phyloP scores from a whole-genome alignment of 306 rosid species.

The Cucurbita moschata region DNA sequence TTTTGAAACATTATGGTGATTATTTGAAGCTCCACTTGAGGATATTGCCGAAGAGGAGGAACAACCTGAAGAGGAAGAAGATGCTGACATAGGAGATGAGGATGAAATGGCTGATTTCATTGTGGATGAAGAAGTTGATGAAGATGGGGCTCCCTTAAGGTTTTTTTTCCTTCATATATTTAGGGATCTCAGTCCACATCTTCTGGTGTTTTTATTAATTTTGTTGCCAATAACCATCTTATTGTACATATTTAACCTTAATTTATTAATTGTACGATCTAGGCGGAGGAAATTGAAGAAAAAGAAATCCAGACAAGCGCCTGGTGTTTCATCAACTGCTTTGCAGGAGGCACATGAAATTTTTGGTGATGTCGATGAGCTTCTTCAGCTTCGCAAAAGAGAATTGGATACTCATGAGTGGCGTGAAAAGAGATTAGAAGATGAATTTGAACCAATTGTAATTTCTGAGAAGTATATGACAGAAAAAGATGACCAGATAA shows the following conservation, averaged over 20 bases:
- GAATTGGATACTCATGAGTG: slow-evolving; percentile 41
- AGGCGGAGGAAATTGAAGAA: slow-evolving; percentile 52
- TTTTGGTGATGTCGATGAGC: slow-evolving; percentile 89
- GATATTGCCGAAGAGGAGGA: slow-evolving; percentile 94
- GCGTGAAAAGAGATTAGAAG: slow-evolving; percentile 71
- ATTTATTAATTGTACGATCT: not conserved
- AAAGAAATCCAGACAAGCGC: slow-evolving; percentile 53
- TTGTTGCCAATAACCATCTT: not conserved
- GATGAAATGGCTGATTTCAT: slow-evolving; percentile 99
- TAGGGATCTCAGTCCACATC: not conserved
- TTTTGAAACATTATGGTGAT: not conserved
- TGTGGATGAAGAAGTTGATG: slow-evolving; percentile 85
- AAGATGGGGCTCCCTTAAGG: slow-evolving; percentile 70
- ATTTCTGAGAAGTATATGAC: slow-evolving; percentile 90
- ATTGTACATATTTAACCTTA: not conserved
- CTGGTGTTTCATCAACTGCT: slow-evolving; percentile 78
- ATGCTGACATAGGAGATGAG: slow-evolving; percentile 82
- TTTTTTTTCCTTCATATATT: slow-evolving; percentile 9
- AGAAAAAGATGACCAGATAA: slow-evolving; percentile 65
- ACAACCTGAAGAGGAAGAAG: slow-evolving; percentile 80
- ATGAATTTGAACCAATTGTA: slow-evolving; percentile 85
- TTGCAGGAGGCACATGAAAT: slow-evolving; percentile 89
- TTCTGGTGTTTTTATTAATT: not conserved
- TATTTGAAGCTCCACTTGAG: slow-evolving; percentile 62
- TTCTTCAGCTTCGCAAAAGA: slow-evolving; percentile 40